Conservation (phyloP, 768 basidiomycete species). For the Hericium erinaceus region DNA sequence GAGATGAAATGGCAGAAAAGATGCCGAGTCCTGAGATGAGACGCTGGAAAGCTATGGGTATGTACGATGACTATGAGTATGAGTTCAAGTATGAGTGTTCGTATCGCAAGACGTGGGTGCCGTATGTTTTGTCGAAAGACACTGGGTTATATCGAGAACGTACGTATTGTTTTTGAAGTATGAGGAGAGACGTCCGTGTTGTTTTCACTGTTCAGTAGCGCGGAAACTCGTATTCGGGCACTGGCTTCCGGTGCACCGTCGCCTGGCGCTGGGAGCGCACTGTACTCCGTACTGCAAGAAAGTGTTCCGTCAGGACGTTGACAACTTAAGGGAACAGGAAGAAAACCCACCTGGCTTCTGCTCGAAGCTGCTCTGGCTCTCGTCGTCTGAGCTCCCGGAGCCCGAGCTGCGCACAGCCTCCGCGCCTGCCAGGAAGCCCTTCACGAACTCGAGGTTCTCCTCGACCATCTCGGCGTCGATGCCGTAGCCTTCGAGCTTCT, state of each 20-base stretch:
- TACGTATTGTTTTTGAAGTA: no score
- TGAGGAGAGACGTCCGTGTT: no score
- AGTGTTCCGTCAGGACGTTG: background rate
- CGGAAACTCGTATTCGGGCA: background rate
- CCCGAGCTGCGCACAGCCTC: constrained; percentile 11
- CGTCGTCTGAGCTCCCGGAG: background rate
- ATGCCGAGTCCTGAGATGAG: no score
- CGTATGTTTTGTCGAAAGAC: background rate
- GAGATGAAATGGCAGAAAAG: no score
- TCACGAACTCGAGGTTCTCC: constrained; percentile 28
- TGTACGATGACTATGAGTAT: background rate
- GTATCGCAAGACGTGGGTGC: background rate
- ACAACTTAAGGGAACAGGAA: background rate
- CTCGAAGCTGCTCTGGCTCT: background rate
- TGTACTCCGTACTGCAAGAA: background rate
- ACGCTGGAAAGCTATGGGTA: background rate
- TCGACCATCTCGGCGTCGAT: constrained; percentile 23
- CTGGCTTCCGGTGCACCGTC: background rate
- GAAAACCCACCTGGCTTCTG: constrained; percentile 18
- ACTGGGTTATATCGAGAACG: no score
- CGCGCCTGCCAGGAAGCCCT: constrained; percentile 19
- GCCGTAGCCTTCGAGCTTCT: constrained; percentile 32
- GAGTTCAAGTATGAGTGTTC: background rate
- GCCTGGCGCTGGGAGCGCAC: background rate
- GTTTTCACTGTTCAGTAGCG: background rate